phyloP scores from a whole-genome alignment of 441 rosid species.

The Rhodomyrtus psidioides region DNA sequence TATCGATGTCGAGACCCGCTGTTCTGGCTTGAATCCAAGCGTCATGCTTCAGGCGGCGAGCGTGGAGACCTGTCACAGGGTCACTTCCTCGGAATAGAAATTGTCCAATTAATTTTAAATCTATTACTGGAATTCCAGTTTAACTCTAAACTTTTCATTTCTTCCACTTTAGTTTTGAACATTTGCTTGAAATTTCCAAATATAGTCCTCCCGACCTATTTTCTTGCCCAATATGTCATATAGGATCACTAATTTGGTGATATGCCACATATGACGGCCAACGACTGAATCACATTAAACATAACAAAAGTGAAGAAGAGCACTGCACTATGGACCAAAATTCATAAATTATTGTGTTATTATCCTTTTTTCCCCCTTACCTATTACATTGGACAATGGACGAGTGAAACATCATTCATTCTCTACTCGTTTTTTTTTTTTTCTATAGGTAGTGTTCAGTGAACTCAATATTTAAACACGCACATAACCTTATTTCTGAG shows the following conservation, averaged over 20 bases:
- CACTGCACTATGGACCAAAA: fast-evolving
- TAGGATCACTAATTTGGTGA: neutral
- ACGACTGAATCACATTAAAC: fast-evolving
- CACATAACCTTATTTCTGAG: neutral
- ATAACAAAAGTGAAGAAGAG: fast-evolving
- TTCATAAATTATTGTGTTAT: neutral
- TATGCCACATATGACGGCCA: neutral
- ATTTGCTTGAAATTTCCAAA: fast-evolving
- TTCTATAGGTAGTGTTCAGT: neutral
- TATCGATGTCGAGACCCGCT: neutral
- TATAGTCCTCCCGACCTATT: fast-evolving
- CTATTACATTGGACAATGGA: neutral
- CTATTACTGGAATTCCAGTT: neutral
- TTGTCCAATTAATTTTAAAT: neutral
- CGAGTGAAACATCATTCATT: neutral
- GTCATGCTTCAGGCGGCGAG: neutral
- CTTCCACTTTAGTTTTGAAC: fast-evolving
- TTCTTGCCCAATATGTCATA: neutral
- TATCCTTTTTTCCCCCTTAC: neutral
- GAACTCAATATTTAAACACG: neutral
- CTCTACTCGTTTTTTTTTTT: neutral
- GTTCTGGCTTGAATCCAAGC: neutral
- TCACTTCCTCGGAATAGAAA: neutral
- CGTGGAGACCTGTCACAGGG: fast-evolving
- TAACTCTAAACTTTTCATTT: neutral